A percentile compares a stretch with the other conserved stretches of the same genome.
These are phyloP conservation scores for Symbiodinium natans DNA, from an alignment of 73 alveolate species.

Conservation along the genomic window DNA sequence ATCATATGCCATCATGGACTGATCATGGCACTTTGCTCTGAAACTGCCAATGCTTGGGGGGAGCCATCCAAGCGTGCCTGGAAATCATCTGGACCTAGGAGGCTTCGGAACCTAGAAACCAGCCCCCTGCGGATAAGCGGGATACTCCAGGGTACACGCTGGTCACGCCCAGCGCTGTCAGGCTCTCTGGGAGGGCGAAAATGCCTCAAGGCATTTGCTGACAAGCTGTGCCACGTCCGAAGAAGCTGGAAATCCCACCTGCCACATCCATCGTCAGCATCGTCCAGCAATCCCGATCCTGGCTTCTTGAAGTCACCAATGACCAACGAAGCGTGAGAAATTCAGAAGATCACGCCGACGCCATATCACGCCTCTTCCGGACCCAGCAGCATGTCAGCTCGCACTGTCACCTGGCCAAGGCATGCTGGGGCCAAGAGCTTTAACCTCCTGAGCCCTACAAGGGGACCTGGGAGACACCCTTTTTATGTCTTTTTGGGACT, in stretches of 20 bases:
- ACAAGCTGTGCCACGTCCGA: too few relatives aligned
- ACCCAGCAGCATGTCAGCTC: neutral
- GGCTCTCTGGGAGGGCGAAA: constrained; percentile 43
- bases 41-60: too few relatives aligned
- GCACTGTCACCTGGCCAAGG: neutral
- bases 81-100: constrained; percentile 59
- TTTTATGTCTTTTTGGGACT: too few relatives aligned
- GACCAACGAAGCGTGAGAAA: too few relatives aligned
- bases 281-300: constrained; percentile 91
- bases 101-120: neutral
- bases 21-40: too few relatives aligned
- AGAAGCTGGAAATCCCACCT: neutral
- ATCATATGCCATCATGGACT: too few relatives aligned
- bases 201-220: constrained; percentile 16
- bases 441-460: neutral
- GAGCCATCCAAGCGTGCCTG: constrained; percentile 14
- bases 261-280: constrained; percentile 42
- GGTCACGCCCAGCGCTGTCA: constrained; percentile 40
- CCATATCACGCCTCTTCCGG: neutral
- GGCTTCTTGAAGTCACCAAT: too few relatives aligned
- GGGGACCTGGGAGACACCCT: too few relatives aligned
- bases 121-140: neutral
- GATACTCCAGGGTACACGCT: neutral
- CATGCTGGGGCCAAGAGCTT: neutral
- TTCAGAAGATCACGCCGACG: neutral